phyloP scores from a whole-genome alignment of 148 eudicot species.

The Salicornia ramosissima region DNA sequence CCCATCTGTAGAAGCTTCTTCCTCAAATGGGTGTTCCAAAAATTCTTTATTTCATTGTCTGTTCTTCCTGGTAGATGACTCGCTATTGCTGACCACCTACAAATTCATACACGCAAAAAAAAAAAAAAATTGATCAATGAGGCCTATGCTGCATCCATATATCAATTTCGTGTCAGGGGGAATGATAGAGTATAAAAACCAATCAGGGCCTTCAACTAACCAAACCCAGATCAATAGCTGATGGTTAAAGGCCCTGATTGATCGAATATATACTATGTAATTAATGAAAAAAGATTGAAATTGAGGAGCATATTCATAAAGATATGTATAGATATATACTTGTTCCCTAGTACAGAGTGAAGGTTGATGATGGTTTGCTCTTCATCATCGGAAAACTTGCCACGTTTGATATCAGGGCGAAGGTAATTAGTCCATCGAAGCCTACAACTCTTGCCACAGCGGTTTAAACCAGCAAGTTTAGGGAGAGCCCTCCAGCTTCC shows the following conservation, averaged over 20 bases:
- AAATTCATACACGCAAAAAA: too few relatives aligned
- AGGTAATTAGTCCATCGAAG: conserved; percentile 63
- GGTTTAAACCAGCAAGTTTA: conserved; percentile 47
- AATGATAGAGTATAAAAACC: too few relatives aligned
- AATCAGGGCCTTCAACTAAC: too few relatives aligned
- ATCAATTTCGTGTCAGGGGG: too few relatives aligned
- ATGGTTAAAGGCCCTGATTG: too few relatives aligned
- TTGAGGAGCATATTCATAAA: too few relatives aligned
- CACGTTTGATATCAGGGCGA: conserved; percentile 60
- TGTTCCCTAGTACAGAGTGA: conserved; percentile 59
- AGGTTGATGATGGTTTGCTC: conserved; percentile 51
- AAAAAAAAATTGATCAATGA: too few relatives aligned
- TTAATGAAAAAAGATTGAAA: too few relatives aligned
- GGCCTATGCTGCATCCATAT: too few relatives aligned
- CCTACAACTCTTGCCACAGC: conserved; percentile 63
- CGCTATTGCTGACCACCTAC: conserved; percentile 62
- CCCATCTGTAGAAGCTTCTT: conserved; percentile 68
- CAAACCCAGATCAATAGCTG: too few relatives aligned
- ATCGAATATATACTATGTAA: too few relatives aligned
- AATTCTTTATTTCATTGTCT: conserved; percentile 57
- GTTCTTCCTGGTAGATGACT: conserved; percentile 50
- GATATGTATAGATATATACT: too few relatives aligned
- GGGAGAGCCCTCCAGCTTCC: conserved; percentile 72
- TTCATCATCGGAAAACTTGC: conserved; percentile 51
- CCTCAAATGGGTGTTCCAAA: conserved; percentile 53